Conservation (phyloP, 129 eudicot species). For the Helianthus tuberosus region DNA sequence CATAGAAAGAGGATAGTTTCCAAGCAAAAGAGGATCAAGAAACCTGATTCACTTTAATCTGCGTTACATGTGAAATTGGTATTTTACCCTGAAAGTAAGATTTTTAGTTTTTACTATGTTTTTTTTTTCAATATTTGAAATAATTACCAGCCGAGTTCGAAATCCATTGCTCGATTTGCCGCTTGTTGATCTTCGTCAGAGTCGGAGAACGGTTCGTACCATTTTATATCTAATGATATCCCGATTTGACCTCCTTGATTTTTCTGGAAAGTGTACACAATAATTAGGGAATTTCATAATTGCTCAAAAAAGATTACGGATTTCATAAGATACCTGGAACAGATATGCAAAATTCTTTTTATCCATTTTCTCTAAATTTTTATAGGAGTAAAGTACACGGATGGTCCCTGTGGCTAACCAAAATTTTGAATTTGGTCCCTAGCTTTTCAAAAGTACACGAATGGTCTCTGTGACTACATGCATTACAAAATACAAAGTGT, state of each 20-base stretch:
- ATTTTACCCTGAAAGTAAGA: constrained; percentile 21
- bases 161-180: constrained; percentile 87
- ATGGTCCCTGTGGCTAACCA: too few relatives aligned
- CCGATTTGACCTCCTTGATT: constrained; percentile 79
- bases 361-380: too few relatives aligned
- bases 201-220: constrained; percentile 84
- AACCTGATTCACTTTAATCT: constrained; percentile 75
- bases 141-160: constrained; percentile 91
- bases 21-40: constrained; percentile 91
- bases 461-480: too few relatives aligned
- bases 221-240: constrained; percentile 76
- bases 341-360: too few relatives aligned
- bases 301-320: not conserved
- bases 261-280: constrained; percentile 44
- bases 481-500: too few relatives aligned
- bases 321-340: not conserved
- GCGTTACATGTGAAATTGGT: constrained; percentile 34
- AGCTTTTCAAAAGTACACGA: too few relatives aligned
- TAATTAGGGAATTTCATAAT: not conserved
- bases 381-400: too few relatives aligned
- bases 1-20: constrained; percentile 91
- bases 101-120: constrained; percentile 10
- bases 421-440: too few relatives aligned
- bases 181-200: constrained; percentile 77
- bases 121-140: not conserved